Evolutionary conservation across 306 rosid genomes (phyloP).

Genomic region (Vachellia collinsii): DNA sequence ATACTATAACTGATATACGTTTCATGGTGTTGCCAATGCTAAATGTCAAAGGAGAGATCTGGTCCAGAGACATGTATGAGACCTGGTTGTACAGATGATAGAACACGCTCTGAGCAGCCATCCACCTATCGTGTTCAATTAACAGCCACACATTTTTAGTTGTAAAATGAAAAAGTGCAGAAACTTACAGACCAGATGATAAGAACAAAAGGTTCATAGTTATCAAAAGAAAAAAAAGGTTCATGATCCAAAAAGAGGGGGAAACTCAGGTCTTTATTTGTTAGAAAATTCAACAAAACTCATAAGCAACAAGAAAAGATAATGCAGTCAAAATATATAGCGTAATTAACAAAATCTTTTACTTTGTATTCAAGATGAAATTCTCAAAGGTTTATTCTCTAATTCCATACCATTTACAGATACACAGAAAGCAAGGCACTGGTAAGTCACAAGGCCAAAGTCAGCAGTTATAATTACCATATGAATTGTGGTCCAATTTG

Average conservation of each 20-base stretch:
- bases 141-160: constrained; percentile 26
- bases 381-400: not conserved
- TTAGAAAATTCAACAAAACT: not conserved
- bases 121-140: constrained; percentile 68
- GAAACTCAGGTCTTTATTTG: not conserved
- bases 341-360: not conserved
- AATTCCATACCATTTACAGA: not conserved
- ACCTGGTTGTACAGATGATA: constrained; percentile 97
- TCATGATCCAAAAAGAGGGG: not conserved
- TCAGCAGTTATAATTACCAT: constrained; percentile 53
- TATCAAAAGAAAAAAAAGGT: not conserved
- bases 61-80: constrained; percentile 94
- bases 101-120: constrained; percentile 94
- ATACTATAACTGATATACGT: constrained; percentile 92
- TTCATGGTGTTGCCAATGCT: constrained; percentile 99
- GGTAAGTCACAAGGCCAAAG: constrained; percentile 3
- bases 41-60: constrained; percentile 96
- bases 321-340: not conserved
- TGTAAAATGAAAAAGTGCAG: constrained; percentile 2
- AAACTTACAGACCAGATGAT: constrained; percentile 8
- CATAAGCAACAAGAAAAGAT: not conserved
- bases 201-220: constrained; percentile 24
- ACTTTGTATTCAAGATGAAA: not conserved
- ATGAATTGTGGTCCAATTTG: constrained; percentile 82
- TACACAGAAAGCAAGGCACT: not conserved